phyloP scores from a whole-genome alignment of 495 filamentous ascomycete genomes.

The Podospora comata region DNA sequence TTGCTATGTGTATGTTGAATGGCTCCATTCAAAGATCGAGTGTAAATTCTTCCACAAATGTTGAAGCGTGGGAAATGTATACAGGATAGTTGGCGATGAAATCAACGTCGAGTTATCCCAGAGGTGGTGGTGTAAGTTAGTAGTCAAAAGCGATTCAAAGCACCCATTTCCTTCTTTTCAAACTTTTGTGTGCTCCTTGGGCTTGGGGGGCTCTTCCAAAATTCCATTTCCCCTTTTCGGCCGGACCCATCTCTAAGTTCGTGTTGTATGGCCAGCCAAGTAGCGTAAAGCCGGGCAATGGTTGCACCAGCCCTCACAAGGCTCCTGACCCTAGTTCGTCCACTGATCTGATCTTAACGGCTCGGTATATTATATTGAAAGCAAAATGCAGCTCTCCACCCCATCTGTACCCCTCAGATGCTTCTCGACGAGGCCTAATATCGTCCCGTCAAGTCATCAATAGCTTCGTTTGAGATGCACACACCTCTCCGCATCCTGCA shows the following conservation, averaged over 20 bases:
- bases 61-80: no score
- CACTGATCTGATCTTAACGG: neutral
- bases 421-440: neutral
- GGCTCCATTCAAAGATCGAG: neutral
- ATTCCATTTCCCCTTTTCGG: conserved; percentile 7
- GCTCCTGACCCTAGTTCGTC: neutral
- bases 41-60: neutral
- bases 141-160: neutral
- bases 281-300: neutral
- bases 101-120: neutral
- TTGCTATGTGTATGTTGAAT: neutral
- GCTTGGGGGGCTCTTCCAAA: neutral
- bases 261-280: neutral
- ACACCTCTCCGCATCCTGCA: neutral
- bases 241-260: neutral
- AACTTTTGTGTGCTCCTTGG: neutral
- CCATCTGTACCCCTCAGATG: neutral
- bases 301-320: neutral
- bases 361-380: neutral
- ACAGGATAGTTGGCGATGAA: neutral
- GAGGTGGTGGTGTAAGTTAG: neutral
- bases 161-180: neutral
- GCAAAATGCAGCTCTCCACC: neutral
- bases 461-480: neutral
- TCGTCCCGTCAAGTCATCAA: neutral